Evolutionary conservation across 2,329 filamentous ascomycete species (phyloP).

Genomic region (Lecanosticta acicola): DNA sequence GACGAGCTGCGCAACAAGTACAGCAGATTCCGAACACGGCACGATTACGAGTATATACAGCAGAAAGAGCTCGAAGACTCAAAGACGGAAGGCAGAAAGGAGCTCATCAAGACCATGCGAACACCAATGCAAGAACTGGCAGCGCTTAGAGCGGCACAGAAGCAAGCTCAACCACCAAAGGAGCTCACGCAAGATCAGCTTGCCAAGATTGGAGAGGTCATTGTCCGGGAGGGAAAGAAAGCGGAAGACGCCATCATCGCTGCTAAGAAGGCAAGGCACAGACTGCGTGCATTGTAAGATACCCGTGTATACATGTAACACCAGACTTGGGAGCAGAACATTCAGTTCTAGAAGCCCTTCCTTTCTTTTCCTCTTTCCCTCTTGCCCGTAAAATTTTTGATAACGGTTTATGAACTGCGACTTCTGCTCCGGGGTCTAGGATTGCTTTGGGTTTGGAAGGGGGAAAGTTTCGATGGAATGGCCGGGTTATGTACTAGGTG

Average conservation of each 20-base stretch:
- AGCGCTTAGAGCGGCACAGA: constrained; percentile 36
- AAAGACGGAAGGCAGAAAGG: constrained; percentile 41
- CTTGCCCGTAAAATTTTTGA: no score
- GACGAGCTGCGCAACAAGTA: constrained; percentile 82
- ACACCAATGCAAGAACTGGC: constrained; percentile 44
- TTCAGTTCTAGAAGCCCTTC: no score
- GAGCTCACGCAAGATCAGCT: constrained; percentile 36
- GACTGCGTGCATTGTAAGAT: constrained; percentile 10
- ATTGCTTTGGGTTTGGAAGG: constrained; percentile 45
- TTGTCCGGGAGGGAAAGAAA: constrained; percentile 25
- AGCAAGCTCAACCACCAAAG: constrained; percentile 35
- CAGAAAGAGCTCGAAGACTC: constrained; percentile 57
- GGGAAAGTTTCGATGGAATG: constrained; percentile 56
- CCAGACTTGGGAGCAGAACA: no score
- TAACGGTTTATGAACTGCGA: no score
- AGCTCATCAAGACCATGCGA: constrained; percentile 37
- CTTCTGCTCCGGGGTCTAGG: constrained; percentile 49
- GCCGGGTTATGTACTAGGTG: constrained; percentile 57
- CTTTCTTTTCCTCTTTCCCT: no score
- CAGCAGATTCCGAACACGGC: constrained; percentile 73
- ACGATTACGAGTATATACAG: constrained; percentile 67
- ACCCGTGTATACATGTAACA: constrained; percentile 10
- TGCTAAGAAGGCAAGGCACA: neutral
- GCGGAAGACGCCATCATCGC: neutral
- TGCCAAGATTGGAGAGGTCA: constrained; percentile 39